Percentiles rank a stretch among this genome's conserved stretches.
Conservation (phyloP, 495 filamentous ascomycete species). For the Monascus purpureus region DNA sequence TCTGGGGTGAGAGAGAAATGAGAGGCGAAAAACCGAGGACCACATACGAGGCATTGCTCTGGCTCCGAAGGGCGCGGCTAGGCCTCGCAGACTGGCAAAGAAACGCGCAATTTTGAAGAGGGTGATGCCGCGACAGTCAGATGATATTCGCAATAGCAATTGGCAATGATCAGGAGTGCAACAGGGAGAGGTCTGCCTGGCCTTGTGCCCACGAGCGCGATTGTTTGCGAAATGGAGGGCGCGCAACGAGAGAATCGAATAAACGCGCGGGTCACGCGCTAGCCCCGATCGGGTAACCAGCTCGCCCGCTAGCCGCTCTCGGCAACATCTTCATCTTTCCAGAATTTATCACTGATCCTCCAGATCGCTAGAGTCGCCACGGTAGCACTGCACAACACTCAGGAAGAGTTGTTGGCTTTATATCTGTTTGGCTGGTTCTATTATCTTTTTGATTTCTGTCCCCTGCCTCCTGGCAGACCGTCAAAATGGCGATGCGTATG, state of each 20-base stretch:
- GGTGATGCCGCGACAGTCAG: neutral
- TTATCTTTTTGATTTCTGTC: slow-evolving; percentile 3
- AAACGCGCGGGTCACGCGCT: no score
- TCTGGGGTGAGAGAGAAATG: slow-evolving; percentile 3
- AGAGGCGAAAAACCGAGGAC: slow-evolving; percentile 5
- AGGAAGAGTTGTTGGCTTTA: no score
- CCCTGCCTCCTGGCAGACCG: slow-evolving; percentile 22
- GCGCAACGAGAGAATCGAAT: no score
- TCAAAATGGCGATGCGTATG: slow-evolving; percentile 55
- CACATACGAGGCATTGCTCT: slow-evolving; percentile 27
- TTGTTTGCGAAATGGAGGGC: no score
- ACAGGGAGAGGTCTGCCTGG: no score
- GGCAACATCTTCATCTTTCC: neutral
- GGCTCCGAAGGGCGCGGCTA: neutral
- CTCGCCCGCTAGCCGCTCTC: neutral
- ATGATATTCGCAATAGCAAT: no score
- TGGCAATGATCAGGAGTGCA: no score
- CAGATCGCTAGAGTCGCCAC: slow-evolving; percentile 3
- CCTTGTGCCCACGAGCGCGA: no score
- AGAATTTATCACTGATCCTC: neutral
- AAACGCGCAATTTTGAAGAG: neutral
- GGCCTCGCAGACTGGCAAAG: neutral
- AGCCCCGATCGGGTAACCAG: neutral
- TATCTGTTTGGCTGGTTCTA: no score
- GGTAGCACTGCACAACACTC: no score